Evolutionary conservation across 441 rosid genomes (phyloP).

Genomic region (Adansonia gregorii): DNA sequence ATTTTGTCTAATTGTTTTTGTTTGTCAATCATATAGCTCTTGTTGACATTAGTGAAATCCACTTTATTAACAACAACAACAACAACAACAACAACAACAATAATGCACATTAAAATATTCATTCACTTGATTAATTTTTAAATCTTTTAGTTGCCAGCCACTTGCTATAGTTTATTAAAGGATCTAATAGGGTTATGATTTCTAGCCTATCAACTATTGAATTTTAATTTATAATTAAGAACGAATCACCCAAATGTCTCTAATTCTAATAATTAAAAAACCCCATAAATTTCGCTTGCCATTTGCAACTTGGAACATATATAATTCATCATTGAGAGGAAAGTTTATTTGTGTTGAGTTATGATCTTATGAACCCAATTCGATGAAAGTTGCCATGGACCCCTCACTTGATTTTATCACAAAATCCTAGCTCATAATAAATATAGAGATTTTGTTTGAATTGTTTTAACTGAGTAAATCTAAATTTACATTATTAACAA

Average conservation of each 20-base stretch:
- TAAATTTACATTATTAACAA: too few species aligned
- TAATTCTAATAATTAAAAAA: neutral
- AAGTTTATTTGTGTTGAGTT: neutral
- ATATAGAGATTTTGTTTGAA: too few species aligned
- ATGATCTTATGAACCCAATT: too few species aligned
- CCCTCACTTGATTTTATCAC: too few species aligned
- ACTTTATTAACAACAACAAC: too few species aligned
- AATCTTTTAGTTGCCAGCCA: neutral
- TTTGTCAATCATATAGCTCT: neutral
- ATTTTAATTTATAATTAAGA: neutral
- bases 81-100: neutral
- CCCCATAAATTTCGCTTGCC: neutral
- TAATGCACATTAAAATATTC: neutral
- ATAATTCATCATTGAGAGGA: neutral
- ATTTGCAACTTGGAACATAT: neutral
- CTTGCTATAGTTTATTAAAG: neutral
- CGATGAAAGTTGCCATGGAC: too few species aligned
- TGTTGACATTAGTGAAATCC: neutral
- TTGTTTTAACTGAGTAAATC: too few species aligned
- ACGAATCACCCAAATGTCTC: neutral
- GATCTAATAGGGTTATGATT: neutral
- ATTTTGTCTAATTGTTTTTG: neutral
- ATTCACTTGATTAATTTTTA: neutral
- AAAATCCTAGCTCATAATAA: too few species aligned
- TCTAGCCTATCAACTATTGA: neutral